A percentile compares a stretch with the other conserved stretches of the same genome.
phyloP scores from a whole-genome alignment of 1,284 basidiomycete species.

The Thelephora terrestris region DNA sequence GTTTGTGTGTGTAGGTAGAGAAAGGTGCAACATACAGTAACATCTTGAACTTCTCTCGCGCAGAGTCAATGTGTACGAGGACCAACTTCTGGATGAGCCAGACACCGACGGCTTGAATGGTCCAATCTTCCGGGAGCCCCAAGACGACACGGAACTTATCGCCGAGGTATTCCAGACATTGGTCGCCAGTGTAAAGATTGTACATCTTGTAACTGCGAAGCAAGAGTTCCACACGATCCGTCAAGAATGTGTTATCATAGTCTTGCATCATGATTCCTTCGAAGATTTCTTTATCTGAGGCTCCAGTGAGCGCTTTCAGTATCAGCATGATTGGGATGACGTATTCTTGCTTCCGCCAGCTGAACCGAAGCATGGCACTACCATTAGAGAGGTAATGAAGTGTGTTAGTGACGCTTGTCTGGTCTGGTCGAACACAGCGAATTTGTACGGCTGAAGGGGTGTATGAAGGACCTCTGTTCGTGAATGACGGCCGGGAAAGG shows the following conservation, averaged over 20 bases:
- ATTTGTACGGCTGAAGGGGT: constrained; percentile 93
- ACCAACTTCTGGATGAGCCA: constrained; percentile 85
- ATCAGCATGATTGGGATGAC: constrained; percentile 97
- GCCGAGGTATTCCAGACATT: constrained; percentile 95
- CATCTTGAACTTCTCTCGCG: constrained; percentile 96
- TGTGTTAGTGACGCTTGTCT: constrained; percentile 89
- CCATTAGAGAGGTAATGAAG: constrained; percentile 97
- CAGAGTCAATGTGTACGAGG: constrained; percentile 81
- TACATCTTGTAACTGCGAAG: constrained; percentile 94
- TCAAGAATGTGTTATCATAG: constrained; percentile 95
- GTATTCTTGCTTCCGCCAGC: constrained; percentile 98
- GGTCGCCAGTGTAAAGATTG: constrained; percentile 79
- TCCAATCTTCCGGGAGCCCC: constrained; percentile 90
- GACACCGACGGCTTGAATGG: constrained; percentile 73
- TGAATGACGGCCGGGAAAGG: constrained; percentile 78
- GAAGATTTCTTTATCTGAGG: constrained; percentile 96
- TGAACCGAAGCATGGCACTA: constrained; percentile 91
- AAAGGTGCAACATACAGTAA: constrained; percentile 58
- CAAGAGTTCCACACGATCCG: constrained; percentile 97
- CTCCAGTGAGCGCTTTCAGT: constrained; percentile 90
- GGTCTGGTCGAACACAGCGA: constrained; percentile 87
- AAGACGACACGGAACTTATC: constrained; percentile 95
- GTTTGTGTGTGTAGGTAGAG: neutral
- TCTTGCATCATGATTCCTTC: constrained; percentile 97
- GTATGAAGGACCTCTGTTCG: constrained; percentile 91